Conservation (phyloP, 371 early-diverging fungal species). For the Vavraia culicis region DNA sequence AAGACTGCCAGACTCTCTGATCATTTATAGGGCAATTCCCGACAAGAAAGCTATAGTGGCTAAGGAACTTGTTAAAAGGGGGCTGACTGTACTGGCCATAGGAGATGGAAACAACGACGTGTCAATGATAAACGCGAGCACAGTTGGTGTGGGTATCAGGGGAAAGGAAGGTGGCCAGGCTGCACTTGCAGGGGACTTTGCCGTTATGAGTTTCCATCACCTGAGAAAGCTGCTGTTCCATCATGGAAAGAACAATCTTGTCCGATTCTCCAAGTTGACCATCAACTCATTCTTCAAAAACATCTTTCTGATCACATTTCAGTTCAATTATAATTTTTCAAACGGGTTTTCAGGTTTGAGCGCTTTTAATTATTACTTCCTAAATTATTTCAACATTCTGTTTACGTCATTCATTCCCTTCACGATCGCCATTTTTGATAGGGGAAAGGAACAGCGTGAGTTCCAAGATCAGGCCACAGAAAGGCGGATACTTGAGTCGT, state of each 20-base stretch:
- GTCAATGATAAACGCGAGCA: conserved; percentile 87
- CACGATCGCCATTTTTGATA: conserved; percentile 38
- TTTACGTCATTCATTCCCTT: conserved; percentile 43
- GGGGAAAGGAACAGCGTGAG: neutral
- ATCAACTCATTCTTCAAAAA: conserved; percentile 43
- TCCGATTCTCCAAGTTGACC: conserved; percentile 37
- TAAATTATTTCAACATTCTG: conserved; percentile 42
- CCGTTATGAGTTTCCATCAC: conserved; percentile 66
- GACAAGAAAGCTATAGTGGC: conserved; percentile 73
- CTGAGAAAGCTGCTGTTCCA: conserved; percentile 63
- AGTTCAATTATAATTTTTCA: conserved; percentile 40
- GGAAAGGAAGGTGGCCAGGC: conserved; percentile 96
- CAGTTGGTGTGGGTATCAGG: conserved; percentile 87
- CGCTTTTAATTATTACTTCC: conserved; percentile 39
- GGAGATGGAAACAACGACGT: conserved; percentile 99
- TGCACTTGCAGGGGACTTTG: conserved; percentile 81
- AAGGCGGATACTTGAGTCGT: too few relatives aligned
- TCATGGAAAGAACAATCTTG: conserved; percentile 53
- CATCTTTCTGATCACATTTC: conserved; percentile 38
- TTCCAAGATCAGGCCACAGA: too few relatives aligned
- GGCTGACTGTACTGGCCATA: conserved; percentile 56
- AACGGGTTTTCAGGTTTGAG: conserved; percentile 40
- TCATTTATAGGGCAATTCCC: conserved; percentile 57
- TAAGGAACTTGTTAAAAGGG: conserved; percentile 55
- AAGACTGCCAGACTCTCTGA: conserved; percentile 4